These are phyloP conservation scores for Iris pallida DNA, from an alignment of 116 monocot genomes.

Conservation along the genomic window DNA sequence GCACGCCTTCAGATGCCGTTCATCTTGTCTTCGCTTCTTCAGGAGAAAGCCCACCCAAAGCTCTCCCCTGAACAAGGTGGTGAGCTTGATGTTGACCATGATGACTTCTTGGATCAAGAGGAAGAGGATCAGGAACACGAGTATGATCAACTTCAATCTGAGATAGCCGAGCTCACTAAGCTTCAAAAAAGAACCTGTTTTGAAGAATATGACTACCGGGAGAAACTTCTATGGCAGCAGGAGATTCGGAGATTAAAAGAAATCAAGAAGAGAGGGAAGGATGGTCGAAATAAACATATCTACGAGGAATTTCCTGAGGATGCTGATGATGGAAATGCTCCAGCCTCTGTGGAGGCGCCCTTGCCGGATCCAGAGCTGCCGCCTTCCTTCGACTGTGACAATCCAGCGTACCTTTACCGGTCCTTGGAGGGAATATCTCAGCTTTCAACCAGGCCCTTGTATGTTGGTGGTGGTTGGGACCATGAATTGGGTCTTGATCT, in stretches of 20 bases:
- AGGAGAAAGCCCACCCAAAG: slow-evolving; percentile 25
- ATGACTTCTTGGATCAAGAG: slow-evolving; percentile 23
- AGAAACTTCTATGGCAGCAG: slow-evolving; percentile 26
- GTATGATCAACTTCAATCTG: slow-evolving; percentile 21
- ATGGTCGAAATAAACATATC: too few relatives aligned
- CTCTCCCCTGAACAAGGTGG: slow-evolving; percentile 9
- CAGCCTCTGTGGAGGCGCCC: background rate
- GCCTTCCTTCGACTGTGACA: slow-evolving; percentile 15
- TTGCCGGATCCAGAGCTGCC: background rate
- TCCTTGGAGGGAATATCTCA: slow-evolving; percentile 9
- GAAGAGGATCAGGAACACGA: slow-evolving; percentile 36
- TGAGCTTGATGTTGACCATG: slow-evolving; percentile 24
- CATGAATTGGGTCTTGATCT: slow-evolving; percentile 16
- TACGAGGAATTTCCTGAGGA: background rate
- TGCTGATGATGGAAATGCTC: slow-evolving; percentile 5
- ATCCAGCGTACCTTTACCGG: slow-evolving; percentile 3
- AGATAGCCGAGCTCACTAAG: slow-evolving; percentile 25
- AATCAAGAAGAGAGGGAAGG: slow-evolving; percentile 17
- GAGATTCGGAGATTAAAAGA: slow-evolving; percentile 22
- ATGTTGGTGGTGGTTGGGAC: background rate
- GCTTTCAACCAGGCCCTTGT: background rate
- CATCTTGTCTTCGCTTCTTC: slow-evolving; percentile 30
- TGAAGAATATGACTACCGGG: slow-evolving; percentile 39
- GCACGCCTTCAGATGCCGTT: slow-evolving; percentile 13
- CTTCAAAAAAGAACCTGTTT: slow-evolving; percentile 25